Evolutionary conservation across 2,329 filamentous ascomycete genomes (phyloP).

Genomic region (Aspergillus ibericus): DNA sequence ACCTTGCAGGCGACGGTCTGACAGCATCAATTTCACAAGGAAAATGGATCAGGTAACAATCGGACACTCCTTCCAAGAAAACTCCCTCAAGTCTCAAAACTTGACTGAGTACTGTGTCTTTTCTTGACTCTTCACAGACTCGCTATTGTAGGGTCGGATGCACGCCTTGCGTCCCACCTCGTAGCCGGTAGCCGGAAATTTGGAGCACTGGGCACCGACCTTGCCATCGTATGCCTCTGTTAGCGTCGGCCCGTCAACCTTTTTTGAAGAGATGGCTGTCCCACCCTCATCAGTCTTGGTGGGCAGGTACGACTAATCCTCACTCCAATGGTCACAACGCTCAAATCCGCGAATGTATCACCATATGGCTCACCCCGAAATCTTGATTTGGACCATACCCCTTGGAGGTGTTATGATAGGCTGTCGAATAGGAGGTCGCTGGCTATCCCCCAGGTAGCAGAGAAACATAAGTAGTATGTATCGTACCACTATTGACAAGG

Average conservation of each 20-base stretch:
- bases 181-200: slow-evolving; percentile 16
- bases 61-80: background rate
- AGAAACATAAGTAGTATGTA: background rate
- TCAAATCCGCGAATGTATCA: too few species aligned
- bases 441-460: background rate
- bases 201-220: slow-evolving; percentile 1
- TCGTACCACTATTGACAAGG: background rate
- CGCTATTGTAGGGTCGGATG: slow-evolving; percentile 6
- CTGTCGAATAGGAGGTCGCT: background rate
- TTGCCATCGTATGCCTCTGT: slow-evolving; percentile 7
- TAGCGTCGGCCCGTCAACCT: slow-evolving; percentile 19
- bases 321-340: too few species aligned
- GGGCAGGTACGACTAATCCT: too few species aligned
- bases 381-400: background rate
- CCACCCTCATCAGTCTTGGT: slow-evolving; percentile 9
- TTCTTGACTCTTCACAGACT: too few species aligned
- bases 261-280: slow-evolving; percentile 11
- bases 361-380: too few species aligned
- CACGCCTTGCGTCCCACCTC: background rate
- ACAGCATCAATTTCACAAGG: background rate
- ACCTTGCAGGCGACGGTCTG: background rate
- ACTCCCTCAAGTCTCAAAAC: too few species aligned
- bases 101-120: too few species aligned
- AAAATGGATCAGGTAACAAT: background rate
- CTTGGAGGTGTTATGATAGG: background rate